These are phyloP conservation scores for Curvularia eragrostidis DNA, from an alignment of 2,329 filamentous ascomycete genomes.

Conservation along the genomic window DNA sequence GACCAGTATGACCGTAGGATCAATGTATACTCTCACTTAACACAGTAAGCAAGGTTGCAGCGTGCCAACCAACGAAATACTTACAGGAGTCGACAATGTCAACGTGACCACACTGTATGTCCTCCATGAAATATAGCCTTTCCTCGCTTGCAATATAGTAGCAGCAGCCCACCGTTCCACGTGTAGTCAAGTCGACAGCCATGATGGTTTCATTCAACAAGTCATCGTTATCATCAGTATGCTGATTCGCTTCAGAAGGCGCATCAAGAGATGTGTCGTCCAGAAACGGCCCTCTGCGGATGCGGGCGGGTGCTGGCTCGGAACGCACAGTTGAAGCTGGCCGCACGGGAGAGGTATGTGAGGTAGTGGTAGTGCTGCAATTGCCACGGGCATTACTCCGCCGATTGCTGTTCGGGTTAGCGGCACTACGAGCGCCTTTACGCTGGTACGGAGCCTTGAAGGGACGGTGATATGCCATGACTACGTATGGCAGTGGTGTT, in stretches of 20 bases:
- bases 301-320: constrained; percentile 2
- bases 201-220: constrained; percentile 74
- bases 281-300: neutral
- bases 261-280: constrained; percentile 5
- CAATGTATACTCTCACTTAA: constrained; percentile 66
- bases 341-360: constrained; percentile 17
- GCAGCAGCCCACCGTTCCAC: constrained; percentile 77
- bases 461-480: constrained; percentile 23
- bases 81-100: constrained; percentile 61
- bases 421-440: constrained; percentile 19
- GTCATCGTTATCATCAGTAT: constrained; percentile 57
- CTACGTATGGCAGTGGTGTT: neutral
- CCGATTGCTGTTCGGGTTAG: constrained; percentile 16
- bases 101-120: constrained; percentile 72
- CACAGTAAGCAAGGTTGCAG: neutral
- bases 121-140: constrained; percentile 76
- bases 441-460: constrained; percentile 18
- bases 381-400: constrained; percentile 14
- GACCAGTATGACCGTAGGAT: constrained; percentile 66
- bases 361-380: constrained; percentile 10
- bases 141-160: constrained; percentile 78
- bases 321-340: constrained; percentile 18
- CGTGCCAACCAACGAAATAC: constrained; percentile 19
- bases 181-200: constrained; percentile 77
- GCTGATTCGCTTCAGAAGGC: constrained; percentile 9